Conservation (phyloP, 192 early-diverging fungal species). For the Backusella parvicylindrica region DNA sequence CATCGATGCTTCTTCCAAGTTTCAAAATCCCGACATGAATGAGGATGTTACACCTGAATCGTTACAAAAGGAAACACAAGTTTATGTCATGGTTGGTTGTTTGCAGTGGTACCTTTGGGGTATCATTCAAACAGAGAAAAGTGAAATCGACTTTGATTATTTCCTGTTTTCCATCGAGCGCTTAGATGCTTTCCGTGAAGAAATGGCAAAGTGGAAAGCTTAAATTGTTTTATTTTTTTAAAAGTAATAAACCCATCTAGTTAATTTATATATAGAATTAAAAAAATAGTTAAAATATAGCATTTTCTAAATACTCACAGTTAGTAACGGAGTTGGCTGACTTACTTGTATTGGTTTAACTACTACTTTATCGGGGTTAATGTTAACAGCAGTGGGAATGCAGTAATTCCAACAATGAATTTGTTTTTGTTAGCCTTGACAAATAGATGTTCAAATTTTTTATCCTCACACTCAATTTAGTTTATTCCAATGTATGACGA, state of each 20-base stretch:
- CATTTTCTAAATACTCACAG: too few relatives aligned
- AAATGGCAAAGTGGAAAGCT: slow-evolving; percentile 16
- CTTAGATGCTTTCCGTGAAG: slow-evolving; percentile 40
- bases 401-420: too few relatives aligned
- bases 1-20: slow-evolving; percentile 23
- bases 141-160: slow-evolving; percentile 79
- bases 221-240: neutral
- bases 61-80: slow-evolving; percentile 38
- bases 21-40: neutral
- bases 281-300: too few relatives aligned
- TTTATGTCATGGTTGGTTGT: slow-evolving; percentile 48
- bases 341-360: too few relatives aligned
- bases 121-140: slow-evolving; percentile 65
- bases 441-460: too few relatives aligned
- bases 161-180: slow-evolving; percentile 59
- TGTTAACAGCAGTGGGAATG: too few relatives aligned
- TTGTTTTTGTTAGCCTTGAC: too few relatives aligned
- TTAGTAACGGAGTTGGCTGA: too few relatives aligned
- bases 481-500: too few relatives aligned
- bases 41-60: slow-evolving; percentile 12
- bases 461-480: too few relatives aligned
- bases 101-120: slow-evolving; percentile 81
- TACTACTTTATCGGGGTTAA: too few relatives aligned
- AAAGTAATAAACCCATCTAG: neutral
- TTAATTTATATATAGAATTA: neutral